phyloP scores from a whole-genome alignment of 2,329 filamentous ascomycete genomes.

The Waltergamsia citrina region DNA sequence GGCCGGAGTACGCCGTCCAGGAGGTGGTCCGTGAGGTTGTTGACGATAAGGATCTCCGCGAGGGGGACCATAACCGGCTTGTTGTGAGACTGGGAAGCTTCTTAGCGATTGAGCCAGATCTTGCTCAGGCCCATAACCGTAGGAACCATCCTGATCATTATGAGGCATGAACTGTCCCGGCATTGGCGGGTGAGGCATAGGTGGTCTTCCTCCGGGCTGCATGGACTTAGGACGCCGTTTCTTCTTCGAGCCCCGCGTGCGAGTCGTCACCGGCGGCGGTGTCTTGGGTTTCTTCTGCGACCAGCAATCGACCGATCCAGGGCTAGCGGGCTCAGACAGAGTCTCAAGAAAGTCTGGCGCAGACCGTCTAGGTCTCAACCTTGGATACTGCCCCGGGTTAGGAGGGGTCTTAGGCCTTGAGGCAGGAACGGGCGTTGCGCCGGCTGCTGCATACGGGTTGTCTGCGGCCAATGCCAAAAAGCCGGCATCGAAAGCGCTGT shows the following conservation, averaged over 20 bases:
- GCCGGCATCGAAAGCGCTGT: slow-evolving; percentile 17
- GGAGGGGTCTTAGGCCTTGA: neutral
- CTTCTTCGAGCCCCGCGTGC: slow-evolving; percentile 23
- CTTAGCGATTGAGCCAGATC: slow-evolving; percentile 1
- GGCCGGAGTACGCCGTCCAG: neutral
- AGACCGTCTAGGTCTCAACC: slow-evolving; percentile 9
- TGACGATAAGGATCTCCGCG: neutral
- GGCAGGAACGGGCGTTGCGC: neutral
- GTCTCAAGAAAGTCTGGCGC: slow-evolving; percentile 15
- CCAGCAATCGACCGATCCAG: slow-evolving; percentile 1
- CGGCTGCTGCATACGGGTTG: neutral
- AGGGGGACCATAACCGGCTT: neutral
- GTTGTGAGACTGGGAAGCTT: neutral
- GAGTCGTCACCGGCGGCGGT: slow-evolving; percentile 31
- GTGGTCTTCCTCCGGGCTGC: neutral
- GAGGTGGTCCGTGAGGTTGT: neutral
- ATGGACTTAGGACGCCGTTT: slow-evolving; percentile 4
- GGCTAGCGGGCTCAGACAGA: slow-evolving; percentile 5
- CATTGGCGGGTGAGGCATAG: neutral
- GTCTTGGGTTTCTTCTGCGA: slow-evolving; percentile 14
- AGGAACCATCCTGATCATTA: no score
- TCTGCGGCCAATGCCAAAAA: slow-evolving; percentile 5
- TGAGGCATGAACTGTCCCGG: neutral
- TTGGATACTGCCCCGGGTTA: slow-evolving; percentile 1
- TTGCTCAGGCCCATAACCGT: no score